Percentiles rank a stretch among this genome's conserved stretches.
Conservation (phyloP, 1,139 yeast species). For the Taphrina populina region DNA sequence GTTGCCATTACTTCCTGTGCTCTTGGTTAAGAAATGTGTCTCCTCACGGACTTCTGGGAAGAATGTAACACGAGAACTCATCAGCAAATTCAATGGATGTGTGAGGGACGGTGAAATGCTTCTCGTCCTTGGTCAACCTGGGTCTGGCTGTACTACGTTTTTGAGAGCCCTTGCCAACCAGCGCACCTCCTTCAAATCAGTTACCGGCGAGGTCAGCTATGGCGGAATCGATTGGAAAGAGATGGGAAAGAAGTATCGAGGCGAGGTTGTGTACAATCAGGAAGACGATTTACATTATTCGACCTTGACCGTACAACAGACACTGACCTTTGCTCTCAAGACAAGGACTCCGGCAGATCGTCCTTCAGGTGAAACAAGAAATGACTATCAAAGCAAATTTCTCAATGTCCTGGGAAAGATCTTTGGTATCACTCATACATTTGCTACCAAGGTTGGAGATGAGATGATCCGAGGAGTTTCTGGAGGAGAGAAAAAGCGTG, state of each 20-base stretch:
- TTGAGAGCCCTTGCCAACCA: slow-evolving; percentile 58
- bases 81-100: slow-evolving; percentile 49
- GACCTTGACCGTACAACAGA: slow-evolving; percentile 67
- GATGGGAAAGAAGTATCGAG: slow-evolving; percentile 29
- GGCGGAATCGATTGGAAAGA: slow-evolving; percentile 31
- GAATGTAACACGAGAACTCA: slow-evolving; percentile 42
- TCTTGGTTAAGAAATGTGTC: slow-evolving; percentile 10
- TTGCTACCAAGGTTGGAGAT: slow-evolving; percentile 67
- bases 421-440: slow-evolving; percentile 67
- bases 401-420: slow-evolving; percentile 65
- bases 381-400: slow-evolving; percentile 57
- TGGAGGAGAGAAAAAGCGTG: slow-evolving; percentile 84
- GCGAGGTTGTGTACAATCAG: slow-evolving; percentile 41
- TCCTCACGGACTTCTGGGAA: slow-evolving; percentile 1
- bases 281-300: slow-evolving; percentile 64
- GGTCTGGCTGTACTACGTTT: slow-evolving; percentile 56
- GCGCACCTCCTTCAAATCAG: slow-evolving; percentile 56
- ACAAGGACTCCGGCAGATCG: slow-evolving; percentile 62
- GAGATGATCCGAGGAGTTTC: slow-evolving; percentile 75
- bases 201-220: slow-evolving; percentile 31
- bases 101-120: slow-evolving; percentile 57
- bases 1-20: slow-evolving; percentile 17
- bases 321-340: slow-evolving; percentile 60
- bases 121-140: slow-evolving; percentile 63
- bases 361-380: slow-evolving; percentile 63